phyloP scores from a whole-genome alignment of 108 stramenopile genomes.

The Mayamaea pseudoterrestris region DNA sequence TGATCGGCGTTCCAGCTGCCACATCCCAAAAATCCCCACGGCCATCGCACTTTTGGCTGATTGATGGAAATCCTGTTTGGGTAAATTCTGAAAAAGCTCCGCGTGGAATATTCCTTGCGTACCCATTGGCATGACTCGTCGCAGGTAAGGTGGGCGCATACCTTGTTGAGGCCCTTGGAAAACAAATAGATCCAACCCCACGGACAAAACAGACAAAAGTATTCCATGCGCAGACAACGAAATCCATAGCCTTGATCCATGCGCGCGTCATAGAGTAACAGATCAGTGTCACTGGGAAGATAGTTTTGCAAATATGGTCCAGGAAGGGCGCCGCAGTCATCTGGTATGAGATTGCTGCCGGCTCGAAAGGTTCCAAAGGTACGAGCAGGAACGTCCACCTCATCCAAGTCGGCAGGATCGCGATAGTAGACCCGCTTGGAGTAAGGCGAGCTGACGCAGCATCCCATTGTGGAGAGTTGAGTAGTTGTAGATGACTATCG shows the following conservation, averaged over 20 bases:
- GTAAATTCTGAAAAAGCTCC: constrained; percentile 33
- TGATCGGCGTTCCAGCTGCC: constrained; percentile 31
- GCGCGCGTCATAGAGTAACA: constrained; percentile 34
- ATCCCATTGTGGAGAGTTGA: constrained; percentile 46
- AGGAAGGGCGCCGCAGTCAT: constrained; percentile 35
- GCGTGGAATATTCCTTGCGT: constrained; percentile 33
- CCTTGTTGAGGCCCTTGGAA: not conserved
- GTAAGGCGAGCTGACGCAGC: constrained; percentile 35
- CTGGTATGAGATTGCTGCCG: constrained; percentile 20
- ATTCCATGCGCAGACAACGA: constrained; percentile 17
- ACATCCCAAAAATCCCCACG: constrained; percentile 27
- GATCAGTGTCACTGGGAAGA: constrained; percentile 21
- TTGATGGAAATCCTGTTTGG: constrained; percentile 35
- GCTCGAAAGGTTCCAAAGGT: constrained; percentile 29
- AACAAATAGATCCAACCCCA: too few species aligned
- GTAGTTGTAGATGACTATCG: too few species aligned
- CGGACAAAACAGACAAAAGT: constrained; percentile 2
- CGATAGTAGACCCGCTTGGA: constrained; percentile 19
- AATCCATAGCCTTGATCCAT: constrained; percentile 35
- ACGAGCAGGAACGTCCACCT: constrained; percentile 17
- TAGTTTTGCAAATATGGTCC: constrained; percentile 24
- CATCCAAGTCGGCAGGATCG: constrained; percentile 41
- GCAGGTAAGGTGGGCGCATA: constrained; percentile 10
- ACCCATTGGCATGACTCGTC: constrained; percentile 31
- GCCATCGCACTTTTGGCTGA: constrained; percentile 15